Evolutionary conservation across 2,329 filamentous ascomycete genomes (phyloP), one percentile per base, ranked within the genome.

Genomic region (Neurospora sp.): DNA sequence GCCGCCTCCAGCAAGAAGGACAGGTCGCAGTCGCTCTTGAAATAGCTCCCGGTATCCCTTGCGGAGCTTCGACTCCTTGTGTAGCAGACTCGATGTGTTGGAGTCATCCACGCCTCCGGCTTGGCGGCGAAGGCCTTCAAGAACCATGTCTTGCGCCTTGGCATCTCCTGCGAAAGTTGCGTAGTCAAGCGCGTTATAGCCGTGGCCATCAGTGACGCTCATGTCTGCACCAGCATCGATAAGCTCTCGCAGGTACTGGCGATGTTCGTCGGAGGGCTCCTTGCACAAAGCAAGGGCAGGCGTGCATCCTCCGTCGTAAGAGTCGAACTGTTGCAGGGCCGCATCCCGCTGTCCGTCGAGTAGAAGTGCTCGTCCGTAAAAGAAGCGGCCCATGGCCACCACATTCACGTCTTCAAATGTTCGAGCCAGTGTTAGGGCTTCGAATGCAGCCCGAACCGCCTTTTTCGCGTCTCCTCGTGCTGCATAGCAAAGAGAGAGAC

Each of bases 221-320:
- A 81, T 58, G 67, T 81, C 75, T 7, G 75, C 79, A 0, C 79
- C 78, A 1, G 75, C 75, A 9, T 78, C 73, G 0, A 81, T 72
- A 38, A 82, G 70, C 42, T 79, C 76, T 7, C 68, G 68, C 3
- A 82, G 71, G 69, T 81, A 81, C 1, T 72, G 68, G 0, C 76
- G 73, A 68, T 81, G 75, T 72, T 82, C 80, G 1, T 73, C 71
- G 0, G 78, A 81, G 0, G 79, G 79, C 69, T 82, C 81, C 69
- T 79, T 81, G 73, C 77, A 79, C 19, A 82, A 72, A 0, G 78
- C 79, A 23, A 80, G 78, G n/a, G 77, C 77, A 6, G 80, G 77
- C 0, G 79, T 77, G 69, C 77, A 78, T 0, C 68, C 69, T 0
- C 68, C 69, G 13, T 72, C 70, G 0, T 70, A 68, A 1, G 46